These are phyloP conservation scores for Medicago arabica DNA, from an alignment of 306 rosid species.

Conservation along the genomic window DNA sequence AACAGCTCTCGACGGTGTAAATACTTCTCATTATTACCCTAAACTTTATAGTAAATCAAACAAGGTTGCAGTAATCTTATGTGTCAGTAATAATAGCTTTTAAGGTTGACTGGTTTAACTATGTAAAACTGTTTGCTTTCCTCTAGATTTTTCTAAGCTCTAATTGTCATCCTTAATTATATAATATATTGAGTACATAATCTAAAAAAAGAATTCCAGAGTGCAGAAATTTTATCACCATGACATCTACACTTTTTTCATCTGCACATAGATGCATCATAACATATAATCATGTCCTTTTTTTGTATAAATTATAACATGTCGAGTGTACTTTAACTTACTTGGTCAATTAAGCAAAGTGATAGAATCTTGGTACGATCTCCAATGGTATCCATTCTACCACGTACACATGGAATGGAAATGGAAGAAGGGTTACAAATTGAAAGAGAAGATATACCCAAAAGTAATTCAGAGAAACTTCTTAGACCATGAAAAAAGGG, in stretches of 20 bases:
- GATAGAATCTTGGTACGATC: conserved; percentile 63
- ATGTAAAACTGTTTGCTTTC: neutral
- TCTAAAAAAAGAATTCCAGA: neutral
- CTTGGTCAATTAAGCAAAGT: conserved; percentile 55
- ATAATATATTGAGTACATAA: neutral
- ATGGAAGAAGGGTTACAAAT: neutral
- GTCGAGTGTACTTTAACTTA: conserved; percentile 47
- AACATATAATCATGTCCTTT: conserved; percentile 16
- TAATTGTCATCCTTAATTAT: neutral
- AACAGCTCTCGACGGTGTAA: too few species aligned
- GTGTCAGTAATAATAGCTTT: neutral
- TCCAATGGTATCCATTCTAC: conserved; percentile 49
- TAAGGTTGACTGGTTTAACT: neutral
- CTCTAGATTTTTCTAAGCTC: neutral
- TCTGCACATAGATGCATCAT: neutral
- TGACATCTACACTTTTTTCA: conserved; percentile 1
- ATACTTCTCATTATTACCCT: too few species aligned
- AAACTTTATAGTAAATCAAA: neutral
- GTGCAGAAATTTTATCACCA: neutral
- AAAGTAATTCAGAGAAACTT: neutral
- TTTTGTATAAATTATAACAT: conserved; percentile 8
- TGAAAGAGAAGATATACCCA: neutral
- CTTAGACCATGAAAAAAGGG: neutral
- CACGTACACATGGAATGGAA: conserved; percentile 17
- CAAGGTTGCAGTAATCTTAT: neutral